Evolutionary conservation across 2,329 filamentous ascomycete species (phyloP), one percentile per base, ranked within the genome.

Genomic region (Ambrosiella xylebori): DNA sequence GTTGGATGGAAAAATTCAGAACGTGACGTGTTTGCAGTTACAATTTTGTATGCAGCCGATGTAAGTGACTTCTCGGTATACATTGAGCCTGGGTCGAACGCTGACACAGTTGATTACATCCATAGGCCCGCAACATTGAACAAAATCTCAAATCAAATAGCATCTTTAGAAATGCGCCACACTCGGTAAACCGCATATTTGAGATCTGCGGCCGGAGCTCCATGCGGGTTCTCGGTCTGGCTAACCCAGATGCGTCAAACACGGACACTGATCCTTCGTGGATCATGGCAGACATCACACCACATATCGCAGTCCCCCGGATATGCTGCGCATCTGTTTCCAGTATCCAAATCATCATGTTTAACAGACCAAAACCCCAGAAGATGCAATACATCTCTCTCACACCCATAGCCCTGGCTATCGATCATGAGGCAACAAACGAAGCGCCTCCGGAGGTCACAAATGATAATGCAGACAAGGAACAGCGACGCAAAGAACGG

Each of bases 321-420:
- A 82, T 98, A 61, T 81, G 80, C 59, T 94, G 86, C 59, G 77
- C 82, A 53, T 78, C 79, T 61, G 81, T 81, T 4, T 76, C 85
- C 17, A 88, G 83, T 51, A 80, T 95, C 51, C 93, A 98, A 67
- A 79, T 96, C 50, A 86, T 97, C 59, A 76, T 94, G 59, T 98
- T 94, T 69, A 83, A 95, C 65, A 78, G 90, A 52, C 93, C 93
- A 0, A 79, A 85, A 59, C 91, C 93, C 0, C 82, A 78, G 38
- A 80, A 83, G 58, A 97, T 98, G 93, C 91, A 98, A 70, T 98
- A 97, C 69, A 85, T 97, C 64, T 98, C 93, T 0, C 74, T 96
- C 17, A 80, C 82, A 36, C 91, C 93, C 0, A 97, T 98, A 56
- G 84, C 89, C 0, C 76, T 98, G 47, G 89, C 89, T 0, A 74